Conservation (phyloP, 208 protist species). For the Wallacemonas sp. region DNA sequence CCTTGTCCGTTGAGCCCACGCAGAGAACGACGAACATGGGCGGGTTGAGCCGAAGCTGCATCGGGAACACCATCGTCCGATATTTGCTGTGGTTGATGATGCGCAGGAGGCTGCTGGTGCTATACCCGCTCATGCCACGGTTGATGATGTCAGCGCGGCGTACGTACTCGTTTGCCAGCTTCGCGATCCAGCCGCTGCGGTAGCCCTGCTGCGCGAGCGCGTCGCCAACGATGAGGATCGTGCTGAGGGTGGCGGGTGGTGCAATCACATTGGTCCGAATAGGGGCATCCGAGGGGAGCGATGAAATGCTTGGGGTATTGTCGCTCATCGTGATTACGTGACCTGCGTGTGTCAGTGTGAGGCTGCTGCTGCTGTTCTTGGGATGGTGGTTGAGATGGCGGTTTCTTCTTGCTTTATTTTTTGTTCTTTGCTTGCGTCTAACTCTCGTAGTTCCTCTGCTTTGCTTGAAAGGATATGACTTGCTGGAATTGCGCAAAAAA, state of each 20-base stretch:
- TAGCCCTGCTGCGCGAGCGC: conserved; percentile 44
- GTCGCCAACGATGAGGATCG: conserved; percentile 42
- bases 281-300: conserved; percentile 1
- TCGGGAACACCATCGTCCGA: conserved; percentile 22
- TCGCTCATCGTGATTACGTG: neutral
- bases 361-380: neutral
- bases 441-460: too few relatives aligned
- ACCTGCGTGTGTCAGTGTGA: neutral
- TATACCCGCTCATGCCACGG: conserved; percentile 7
- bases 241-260: conserved; percentile 10
- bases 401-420: conserved; percentile 7
- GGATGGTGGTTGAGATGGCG: neutral
- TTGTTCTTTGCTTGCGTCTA: conserved; percentile 4
- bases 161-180: conserved; percentile 35
- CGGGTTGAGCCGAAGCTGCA: conserved; percentile 18
- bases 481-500: too few relatives aligned
- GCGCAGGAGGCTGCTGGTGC: conserved; percentile 4
- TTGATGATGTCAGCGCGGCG: conserved; percentile 40
- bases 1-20: conserved; percentile 40
- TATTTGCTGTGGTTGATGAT: conserved; percentile 23
- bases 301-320: neutral
- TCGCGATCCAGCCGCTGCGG: conserved; percentile 25
- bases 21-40: conserved; percentile 43
- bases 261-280: conserved; percentile 16
- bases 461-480: too few relatives aligned